These are phyloP conservation scores for Penicillium sp. DNA, from an alignment of 2,329 filamentous ascomycete genomes.

Conservation along the genomic window DNA sequence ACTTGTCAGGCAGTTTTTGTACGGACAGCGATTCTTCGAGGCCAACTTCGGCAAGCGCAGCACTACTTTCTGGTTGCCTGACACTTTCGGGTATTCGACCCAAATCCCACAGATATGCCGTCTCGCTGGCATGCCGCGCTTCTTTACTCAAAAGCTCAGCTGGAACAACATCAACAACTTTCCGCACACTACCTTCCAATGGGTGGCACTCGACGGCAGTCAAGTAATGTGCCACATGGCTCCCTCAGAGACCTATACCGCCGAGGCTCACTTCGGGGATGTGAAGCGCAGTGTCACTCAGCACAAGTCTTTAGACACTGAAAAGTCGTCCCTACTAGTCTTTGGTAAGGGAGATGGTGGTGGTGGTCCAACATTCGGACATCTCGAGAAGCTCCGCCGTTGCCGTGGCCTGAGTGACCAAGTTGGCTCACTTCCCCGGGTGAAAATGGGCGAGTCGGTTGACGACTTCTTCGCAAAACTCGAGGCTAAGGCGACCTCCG, in stretches of 20 bases:
- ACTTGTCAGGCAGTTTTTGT: slow-evolving; percentile 88
- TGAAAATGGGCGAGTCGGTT: slow-evolving; percentile 86
- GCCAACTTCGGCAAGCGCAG: slow-evolving; percentile 86
- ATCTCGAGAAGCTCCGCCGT: slow-evolving; percentile 90
- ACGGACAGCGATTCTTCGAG: slow-evolving; percentile 93
- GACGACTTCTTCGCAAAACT: slow-evolving; percentile 91
- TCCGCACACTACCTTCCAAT: slow-evolving; percentile 98
- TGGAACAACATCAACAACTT: slow-evolving; percentile 99
- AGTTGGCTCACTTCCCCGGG: slow-evolving; percentile 76
- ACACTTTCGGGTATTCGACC: slow-evolving; percentile 96
- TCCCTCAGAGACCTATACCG: slow-evolving; percentile 92
- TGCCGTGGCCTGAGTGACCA: slow-evolving; percentile 91
- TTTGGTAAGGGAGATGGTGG: slow-evolving; percentile 98
- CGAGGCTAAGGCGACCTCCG: slow-evolving; percentile 70
- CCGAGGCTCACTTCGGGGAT: slow-evolving; percentile 92
- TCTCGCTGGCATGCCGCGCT: slow-evolving; percentile 91
- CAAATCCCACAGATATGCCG: slow-evolving; percentile 93
- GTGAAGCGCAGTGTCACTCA: slow-evolving; percentile 84
- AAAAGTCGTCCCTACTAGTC: slow-evolving; percentile 84
- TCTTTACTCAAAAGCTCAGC: slow-evolving; percentile 97
- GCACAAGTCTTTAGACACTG: slow-evolving; percentile 95
- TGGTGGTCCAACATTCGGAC: slow-evolving; percentile 89
- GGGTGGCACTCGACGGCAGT: slow-evolving; percentile 92
- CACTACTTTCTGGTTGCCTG: slow-evolving; percentile 94
- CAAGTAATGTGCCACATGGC: slow-evolving; percentile 99